Evolutionary conservation across 306 rosid genomes (phyloP).

Genomic region (Vachellia pachyceras): DNA sequence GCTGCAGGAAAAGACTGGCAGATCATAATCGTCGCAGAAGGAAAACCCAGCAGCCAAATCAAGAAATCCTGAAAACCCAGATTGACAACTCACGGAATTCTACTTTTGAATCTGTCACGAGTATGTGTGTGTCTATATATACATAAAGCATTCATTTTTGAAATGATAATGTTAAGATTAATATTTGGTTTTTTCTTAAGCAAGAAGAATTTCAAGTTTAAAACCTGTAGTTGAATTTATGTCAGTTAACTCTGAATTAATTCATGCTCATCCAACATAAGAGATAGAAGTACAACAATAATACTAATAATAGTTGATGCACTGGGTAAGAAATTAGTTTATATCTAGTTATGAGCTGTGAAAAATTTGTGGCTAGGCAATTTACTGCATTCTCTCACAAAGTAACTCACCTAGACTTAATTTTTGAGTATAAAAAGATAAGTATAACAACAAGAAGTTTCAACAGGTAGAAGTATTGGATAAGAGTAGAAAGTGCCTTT

Average conservation of each 20-base stretch:
- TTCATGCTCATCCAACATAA: neutral
- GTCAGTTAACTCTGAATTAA: neutral
- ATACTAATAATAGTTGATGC: too few species aligned
- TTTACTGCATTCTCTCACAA: too few species aligned
- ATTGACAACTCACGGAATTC: slow-evolving; percentile 26
- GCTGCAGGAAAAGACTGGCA: slow-evolving; percentile 95
- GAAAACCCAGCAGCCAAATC: slow-evolving; percentile 78
- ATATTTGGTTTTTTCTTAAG: neutral
- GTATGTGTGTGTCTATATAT: slow-evolving; percentile 31
- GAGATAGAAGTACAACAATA: neutral
- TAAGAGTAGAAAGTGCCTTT: neutral
- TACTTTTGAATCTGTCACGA: slow-evolving; percentile 53
- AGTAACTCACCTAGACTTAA: too few species aligned
- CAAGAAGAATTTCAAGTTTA: neutral
- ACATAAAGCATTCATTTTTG: neutral
- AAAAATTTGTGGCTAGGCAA: too few species aligned
- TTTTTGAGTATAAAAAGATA: too few species aligned
- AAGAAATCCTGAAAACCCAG: slow-evolving; percentile 53
- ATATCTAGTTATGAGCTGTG: too few species aligned
- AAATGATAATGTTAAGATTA: neutral
- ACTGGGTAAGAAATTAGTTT: too few species aligned
- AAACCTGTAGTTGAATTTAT: neutral
- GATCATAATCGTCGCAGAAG: slow-evolving; percentile 98
- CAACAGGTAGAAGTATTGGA: too few species aligned
- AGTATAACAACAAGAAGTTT: too few species aligned